Conservation (phyloP, 129 eudicot genomes). For the Chrysanthemum lavandulifolium region DNA sequence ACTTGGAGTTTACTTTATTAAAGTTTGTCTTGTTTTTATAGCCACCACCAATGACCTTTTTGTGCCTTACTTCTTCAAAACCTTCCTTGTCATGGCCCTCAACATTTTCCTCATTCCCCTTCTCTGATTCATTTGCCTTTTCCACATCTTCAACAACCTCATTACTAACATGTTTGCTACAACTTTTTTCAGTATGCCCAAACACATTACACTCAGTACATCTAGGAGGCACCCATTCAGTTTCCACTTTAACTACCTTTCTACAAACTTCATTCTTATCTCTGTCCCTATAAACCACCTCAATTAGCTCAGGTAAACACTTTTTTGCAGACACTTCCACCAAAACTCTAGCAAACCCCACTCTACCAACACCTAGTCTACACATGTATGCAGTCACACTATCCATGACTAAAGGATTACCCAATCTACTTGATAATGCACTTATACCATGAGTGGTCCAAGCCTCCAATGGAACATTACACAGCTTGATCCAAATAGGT, state of each 20-base stretch:
- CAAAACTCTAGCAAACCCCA: neutral
- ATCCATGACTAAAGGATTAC: neutral
- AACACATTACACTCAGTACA: neutral
- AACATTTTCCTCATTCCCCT: too few relatives aligned
- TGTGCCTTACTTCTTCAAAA: too few relatives aligned
- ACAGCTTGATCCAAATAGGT: neutral
- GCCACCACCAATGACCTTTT: too few relatives aligned
- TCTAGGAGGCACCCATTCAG: neutral
- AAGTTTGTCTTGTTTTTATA: too few relatives aligned
- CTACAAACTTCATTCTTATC: neutral
- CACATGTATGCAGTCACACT: neutral
- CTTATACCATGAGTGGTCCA: neutral
- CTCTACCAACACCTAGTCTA: neutral
- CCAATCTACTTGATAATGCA: neutral
- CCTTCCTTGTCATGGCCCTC: too few relatives aligned
- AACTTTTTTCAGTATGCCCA: neutral
- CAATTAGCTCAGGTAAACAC: neutral
- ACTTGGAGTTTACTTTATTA: too few relatives aligned
- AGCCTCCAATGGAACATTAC: neutral
- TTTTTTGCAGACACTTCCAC: neutral
- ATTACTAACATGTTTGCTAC: neutral
- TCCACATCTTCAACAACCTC: neutral
- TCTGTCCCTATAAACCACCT: neutral
- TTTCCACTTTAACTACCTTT: neutral
- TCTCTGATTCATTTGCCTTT: neutral